Evolutionary conservation across 2,329 filamentous ascomycete genomes (phyloP).

Genomic region (Calcarisporium arbuscula): DNA sequence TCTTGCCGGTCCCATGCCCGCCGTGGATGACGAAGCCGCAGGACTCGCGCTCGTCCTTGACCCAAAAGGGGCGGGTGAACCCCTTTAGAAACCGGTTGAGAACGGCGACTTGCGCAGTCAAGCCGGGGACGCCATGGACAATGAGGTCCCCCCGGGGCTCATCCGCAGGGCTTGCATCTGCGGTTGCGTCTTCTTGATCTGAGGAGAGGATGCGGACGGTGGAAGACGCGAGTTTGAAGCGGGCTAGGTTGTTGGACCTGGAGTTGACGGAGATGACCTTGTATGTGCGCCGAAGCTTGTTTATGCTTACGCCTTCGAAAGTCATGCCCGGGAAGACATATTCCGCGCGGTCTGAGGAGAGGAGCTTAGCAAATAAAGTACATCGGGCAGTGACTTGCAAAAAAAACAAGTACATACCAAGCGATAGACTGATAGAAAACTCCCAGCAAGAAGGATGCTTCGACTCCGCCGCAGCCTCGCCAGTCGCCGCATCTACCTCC

Average conservation of each 20-base stretch:
- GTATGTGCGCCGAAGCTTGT: conserved; percentile 39
- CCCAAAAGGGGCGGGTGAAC: conserved; percentile 37
- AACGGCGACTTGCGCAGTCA: conserved; percentile 54
- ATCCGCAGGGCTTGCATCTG: too few relatives aligned
- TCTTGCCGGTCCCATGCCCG: conserved; percentile 79
- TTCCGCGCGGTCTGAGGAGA: conserved; percentile 53
- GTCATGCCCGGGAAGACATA: conserved; percentile 63
- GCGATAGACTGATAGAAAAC: conserved; percentile 22
- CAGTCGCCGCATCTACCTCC: conserved; percentile 39
- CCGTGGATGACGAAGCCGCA: conserved; percentile 71
- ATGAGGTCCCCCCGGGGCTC: conserved; percentile 28
- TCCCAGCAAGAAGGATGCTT: conserved; percentile 31
- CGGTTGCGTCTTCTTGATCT: conserved; percentile 15
- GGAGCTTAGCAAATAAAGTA: too few relatives aligned
- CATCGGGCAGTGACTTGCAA: too few relatives aligned
- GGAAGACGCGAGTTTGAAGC: conserved; percentile 32
- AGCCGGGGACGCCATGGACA: conserved; percentile 58
- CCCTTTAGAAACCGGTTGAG: conserved; percentile 61
- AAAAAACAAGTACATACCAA: conserved; percentile 22
- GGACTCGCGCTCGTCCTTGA: conserved; percentile 27
- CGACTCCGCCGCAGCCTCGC: conserved; percentile 1
- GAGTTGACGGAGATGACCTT: conserved; percentile 50
- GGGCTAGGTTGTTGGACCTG: conserved; percentile 35
- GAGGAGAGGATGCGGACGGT: conserved; percentile 30
- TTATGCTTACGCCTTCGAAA: conserved; percentile 52